Conservation (phyloP, 2,329 filamentous ascomycete genomes). For the Davidsoniella virescens region DNA sequence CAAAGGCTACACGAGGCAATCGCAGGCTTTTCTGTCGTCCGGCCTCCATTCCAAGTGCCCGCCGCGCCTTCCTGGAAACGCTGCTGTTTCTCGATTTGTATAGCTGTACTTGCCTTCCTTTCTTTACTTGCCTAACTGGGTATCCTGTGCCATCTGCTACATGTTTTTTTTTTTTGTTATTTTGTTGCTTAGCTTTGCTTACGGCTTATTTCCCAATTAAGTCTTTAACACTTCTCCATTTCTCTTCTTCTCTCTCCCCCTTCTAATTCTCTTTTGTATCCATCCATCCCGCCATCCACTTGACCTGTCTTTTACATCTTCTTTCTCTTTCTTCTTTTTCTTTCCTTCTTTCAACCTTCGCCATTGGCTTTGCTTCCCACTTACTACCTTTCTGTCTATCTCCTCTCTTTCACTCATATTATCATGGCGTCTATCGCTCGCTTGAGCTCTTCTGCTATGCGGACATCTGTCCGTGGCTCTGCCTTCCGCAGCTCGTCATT, state of each 20-base stretch:
- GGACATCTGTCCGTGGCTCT: constrained; percentile 54
- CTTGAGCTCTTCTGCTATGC: constrained; percentile 66
- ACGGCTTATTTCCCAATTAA: not conserved
- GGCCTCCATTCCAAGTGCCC: constrained; percentile 3
- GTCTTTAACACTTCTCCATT: constrained; percentile 13
- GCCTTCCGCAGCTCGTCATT: constrained; percentile 58
- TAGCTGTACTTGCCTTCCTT: constrained; percentile 16
- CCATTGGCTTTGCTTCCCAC: constrained; percentile 1
- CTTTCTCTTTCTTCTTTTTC: constrained; percentile 18
- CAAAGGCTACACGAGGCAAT: no score
- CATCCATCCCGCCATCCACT: no score
- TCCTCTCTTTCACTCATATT: constrained; percentile 17
- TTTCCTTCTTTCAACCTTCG: constrained; percentile 4
- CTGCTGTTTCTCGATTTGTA: constrained; percentile 15
- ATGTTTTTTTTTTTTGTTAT: no score
- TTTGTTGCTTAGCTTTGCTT: constrained; percentile 15
- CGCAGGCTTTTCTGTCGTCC: not conserved
- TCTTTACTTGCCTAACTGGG: constrained; percentile 12
- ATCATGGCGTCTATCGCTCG: constrained; percentile 75
- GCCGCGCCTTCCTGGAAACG: not conserved
- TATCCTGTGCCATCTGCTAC: constrained; percentile 14
- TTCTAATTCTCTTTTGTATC: constrained; percentile 14
- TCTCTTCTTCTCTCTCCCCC: constrained; percentile 20
- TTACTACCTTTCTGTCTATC: constrained; percentile 3
- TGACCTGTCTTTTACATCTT: constrained; percentile 18